Evolutionary conservation across 148 eudicot genomes (phyloP).

Genomic region (Rhododendron ovatum): DNA sequence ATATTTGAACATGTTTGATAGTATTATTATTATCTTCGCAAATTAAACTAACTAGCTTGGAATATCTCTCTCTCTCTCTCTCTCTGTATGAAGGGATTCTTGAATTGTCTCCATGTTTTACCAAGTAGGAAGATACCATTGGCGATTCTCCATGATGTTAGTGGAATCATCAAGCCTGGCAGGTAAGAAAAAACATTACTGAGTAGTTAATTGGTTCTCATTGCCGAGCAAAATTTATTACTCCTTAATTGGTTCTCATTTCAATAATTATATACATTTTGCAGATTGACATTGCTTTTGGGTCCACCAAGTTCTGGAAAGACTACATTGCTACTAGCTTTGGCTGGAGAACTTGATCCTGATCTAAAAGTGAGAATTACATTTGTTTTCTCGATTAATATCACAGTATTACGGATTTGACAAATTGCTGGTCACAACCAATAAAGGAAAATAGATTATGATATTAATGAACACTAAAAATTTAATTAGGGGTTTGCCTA

Average conservation of each 20-base stretch:
- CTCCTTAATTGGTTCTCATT: not conserved
- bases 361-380: slow-evolving; percentile 44
- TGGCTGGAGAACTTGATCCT: slow-evolving; percentile 74
- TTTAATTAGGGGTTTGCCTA: too few species aligned
- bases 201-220: too few species aligned
- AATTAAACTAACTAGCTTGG: not conserved
- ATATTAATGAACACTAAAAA: too few species aligned
- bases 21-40: not conserved
- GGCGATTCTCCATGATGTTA: slow-evolving; percentile 71
- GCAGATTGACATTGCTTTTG: slow-evolving; percentile 71
- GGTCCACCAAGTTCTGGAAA: slow-evolving; percentile 95
- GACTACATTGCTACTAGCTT: slow-evolving; percentile 67
- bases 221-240: not conserved
- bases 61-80: not conserved
- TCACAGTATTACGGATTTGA: too few species aligned
- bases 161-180: slow-evolving; percentile 86
- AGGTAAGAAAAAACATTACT: slow-evolving; percentile 34
- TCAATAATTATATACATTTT: not conserved
- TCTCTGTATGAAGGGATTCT: slow-evolving; percentile 32
- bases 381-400: not conserved
- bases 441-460: not conserved
- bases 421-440: not conserved
- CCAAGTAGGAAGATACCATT: slow-evolving; percentile 65
- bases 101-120: slow-evolving; percentile 60
- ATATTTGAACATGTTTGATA: not conserved